Percentiles rank a stretch among this genome's conserved stretches.
Evolutionary conservation across 345 rosid species (phyloP).

Genomic region (Eucalyptus curtisii): DNA sequence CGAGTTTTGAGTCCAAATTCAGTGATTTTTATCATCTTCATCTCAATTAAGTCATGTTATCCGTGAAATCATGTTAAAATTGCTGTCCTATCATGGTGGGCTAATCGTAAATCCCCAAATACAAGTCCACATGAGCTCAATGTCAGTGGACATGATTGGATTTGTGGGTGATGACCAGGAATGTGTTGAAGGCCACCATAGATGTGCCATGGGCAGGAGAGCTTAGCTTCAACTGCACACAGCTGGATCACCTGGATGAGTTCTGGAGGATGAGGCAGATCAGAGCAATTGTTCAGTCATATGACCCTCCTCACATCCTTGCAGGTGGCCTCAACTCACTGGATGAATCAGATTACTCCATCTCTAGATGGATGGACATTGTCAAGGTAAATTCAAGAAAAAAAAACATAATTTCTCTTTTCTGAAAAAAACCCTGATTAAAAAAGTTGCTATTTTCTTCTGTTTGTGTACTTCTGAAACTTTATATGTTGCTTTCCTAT

Average conservation of each 20-base stretch:
- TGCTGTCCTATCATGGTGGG: neutral
- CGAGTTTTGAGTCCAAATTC: neutral
- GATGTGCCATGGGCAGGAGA: slow-evolving; percentile 87
- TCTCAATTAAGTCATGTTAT: neutral
- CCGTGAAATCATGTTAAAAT: neutral
- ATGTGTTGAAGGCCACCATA: slow-evolving; percentile 76
- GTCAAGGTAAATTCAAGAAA: slow-evolving; percentile 33
- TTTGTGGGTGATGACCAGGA: slow-evolving; percentile 25
- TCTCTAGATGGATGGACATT: slow-evolving; percentile 78
- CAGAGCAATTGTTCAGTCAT: slow-evolving; percentile 46
- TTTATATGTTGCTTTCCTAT: neutral
- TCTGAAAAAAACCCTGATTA: neutral
- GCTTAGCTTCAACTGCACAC: slow-evolving; percentile 73
- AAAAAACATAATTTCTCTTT: neutral
- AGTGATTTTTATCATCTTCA: neutral
- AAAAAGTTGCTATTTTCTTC: neutral
- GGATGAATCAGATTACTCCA: slow-evolving; percentile 68
- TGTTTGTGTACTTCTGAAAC: neutral
- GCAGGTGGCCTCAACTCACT: slow-evolving; percentile 80
- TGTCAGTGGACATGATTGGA: neutral
- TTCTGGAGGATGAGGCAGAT: slow-evolving; percentile 94
- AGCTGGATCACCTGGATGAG: slow-evolving; percentile 86
- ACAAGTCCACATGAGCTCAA: neutral
- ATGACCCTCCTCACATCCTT: slow-evolving; percentile 54
- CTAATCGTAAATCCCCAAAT: neutral